Conservation (phyloP, 176 grass and related monocot species). For the Zea mays region DNA sequence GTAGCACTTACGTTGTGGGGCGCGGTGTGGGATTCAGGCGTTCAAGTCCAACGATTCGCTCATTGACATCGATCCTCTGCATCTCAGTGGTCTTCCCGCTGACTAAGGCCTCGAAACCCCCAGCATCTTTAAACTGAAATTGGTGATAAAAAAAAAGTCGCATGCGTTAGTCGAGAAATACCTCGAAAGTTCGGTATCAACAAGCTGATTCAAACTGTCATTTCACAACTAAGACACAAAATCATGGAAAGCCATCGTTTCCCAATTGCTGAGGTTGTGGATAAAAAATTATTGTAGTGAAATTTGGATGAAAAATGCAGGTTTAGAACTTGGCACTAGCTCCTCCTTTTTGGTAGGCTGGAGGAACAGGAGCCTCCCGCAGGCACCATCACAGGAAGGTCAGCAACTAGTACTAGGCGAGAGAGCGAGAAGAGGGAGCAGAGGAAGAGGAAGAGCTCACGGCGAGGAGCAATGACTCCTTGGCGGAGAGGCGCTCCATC, state of each 20-base stretch:
- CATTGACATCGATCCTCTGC: conserved; percentile 93
- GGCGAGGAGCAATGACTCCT: conserved; percentile 91
- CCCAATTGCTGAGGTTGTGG: not conserved
- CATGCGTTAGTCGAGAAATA: conserved; percentile 5
- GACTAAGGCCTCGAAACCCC: conserved; percentile 74
- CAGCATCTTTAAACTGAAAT: conserved; percentile 95
- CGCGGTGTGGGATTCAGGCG: conserved; percentile 77
- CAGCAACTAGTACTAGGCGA: not conserved
- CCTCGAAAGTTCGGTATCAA: not conserved
- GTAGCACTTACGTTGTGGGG: conserved; percentile 68
- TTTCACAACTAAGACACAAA: conserved; percentile 5
- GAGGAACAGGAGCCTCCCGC: not conserved
- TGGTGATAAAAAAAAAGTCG: not conserved
- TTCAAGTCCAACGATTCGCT: conserved; percentile 89
- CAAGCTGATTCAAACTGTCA: not conserved
- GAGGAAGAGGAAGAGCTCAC: conserved; percentile 37
- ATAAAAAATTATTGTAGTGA: not conserved
- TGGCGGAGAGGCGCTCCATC: conserved; percentile 96
- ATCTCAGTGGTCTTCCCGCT: conserved; percentile 80
- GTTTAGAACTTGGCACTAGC: not conserved
- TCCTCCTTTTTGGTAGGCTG: not conserved
- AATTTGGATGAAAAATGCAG: not conserved
- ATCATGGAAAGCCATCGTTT: too few relatives aligned
- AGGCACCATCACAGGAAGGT: too few relatives aligned
- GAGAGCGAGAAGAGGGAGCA: not conserved